Evolutionary conservation across 805 yeast species (phyloP), one percentile per base, ranked within the genome.

Genomic region (Saturnispora ahearnii): DNA sequence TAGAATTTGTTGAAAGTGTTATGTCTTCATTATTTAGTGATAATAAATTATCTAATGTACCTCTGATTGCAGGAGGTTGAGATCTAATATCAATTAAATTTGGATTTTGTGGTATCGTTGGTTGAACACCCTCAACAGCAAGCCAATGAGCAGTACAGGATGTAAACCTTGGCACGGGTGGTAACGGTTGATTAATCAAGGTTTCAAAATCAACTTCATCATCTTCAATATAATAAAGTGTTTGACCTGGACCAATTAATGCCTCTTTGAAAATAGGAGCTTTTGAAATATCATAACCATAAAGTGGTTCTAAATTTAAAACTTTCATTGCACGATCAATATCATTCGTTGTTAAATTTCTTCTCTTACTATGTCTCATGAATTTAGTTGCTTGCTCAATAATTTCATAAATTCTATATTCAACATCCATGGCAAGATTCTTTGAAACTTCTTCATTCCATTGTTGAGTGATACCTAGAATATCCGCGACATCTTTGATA

Each of bases 351-450:
- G 88, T 80, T 34, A 93, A 69, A 0, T 86, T 77, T 53, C 85
- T 84, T 44, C 98, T 73, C 65, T 90, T 91, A 28, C 93, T 81
- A 66, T 93, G 97, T 57, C 96, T 77, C 91, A 91, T 93, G 67
- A 91, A 91, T 65, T 93, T 93, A 50, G 85, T 80, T 21, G 99
- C 98, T 56, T 93, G 96, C 64, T 93, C 99, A 53, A 95, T 71
- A 37, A 93, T 86, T 68, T 93, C 98, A 64, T 91, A 91, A 56
- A 93, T 87, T 54, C 99, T 78, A 65, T 95, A 93, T 69, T 93
- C 99, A n/a, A 93, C 95, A 64, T 93, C 99, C 99, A 93, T 93
- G 6, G 99, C 98, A 53, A 93, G 71, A 54, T 93, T 87, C 62
- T 88, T 87, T 44, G 96, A 85, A 2, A 91, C 96, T 53, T 95